A percentile compares a stretch with the other conserved stretches of the same genome.
Evolutionary conservation across 768 basidiomycete species (phyloP).

Genomic region (Phaeolepiota aurea): DNA sequence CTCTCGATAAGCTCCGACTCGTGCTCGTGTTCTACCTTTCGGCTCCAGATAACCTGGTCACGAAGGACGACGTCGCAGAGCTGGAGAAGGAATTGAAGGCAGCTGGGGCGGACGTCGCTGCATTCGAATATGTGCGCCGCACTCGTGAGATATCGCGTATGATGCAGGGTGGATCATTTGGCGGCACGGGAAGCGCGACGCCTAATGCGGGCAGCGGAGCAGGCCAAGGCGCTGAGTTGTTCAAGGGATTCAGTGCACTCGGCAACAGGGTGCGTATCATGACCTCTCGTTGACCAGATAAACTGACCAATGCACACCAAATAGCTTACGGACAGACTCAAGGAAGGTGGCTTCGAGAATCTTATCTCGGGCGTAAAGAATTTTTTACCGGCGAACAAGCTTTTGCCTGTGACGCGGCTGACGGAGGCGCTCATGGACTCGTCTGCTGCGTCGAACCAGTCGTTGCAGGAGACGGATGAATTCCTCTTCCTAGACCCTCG

Average conservation of each 20-base stretch:
- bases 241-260: slow-evolving; percentile 89
- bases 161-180: slow-evolving; percentile 57
- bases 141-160: slow-evolving; percentile 89
- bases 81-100: slow-evolving; percentile 82
- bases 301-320: slow-evolving; percentile 2
- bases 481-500: slow-evolving; percentile 92
- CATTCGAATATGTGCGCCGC: slow-evolving; percentile 90
- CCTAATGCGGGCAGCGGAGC: slow-evolving; percentile 57
- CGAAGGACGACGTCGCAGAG: slow-evolving; percentile 84
- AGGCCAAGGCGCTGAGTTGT: slow-evolving; percentile 77
- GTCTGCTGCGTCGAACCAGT: slow-evolving; percentile 86
- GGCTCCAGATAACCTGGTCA: slow-evolving; percentile 66
- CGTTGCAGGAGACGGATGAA: slow-evolving; percentile 93
- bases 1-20: slow-evolving; percentile 86
- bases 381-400: slow-evolving; percentile 91
- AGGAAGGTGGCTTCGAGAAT: slow-evolving; percentile 95
- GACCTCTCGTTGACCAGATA: too few species aligned
- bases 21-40: slow-evolving; percentile 95
- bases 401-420: slow-evolving; percentile 85
- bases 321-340: slow-evolving; percentile 85
- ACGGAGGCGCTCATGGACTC: slow-evolving; percentile 98
- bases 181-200: slow-evolving; percentile 53
- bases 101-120: slow-evolving; percentile 68
- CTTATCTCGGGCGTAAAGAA: slow-evolving; percentile 97
- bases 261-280: slow-evolving; percentile 66